Evolutionary conservation across 1,139 yeast genomes (phyloP).

Genomic region (Taphrina populina): DNA sequence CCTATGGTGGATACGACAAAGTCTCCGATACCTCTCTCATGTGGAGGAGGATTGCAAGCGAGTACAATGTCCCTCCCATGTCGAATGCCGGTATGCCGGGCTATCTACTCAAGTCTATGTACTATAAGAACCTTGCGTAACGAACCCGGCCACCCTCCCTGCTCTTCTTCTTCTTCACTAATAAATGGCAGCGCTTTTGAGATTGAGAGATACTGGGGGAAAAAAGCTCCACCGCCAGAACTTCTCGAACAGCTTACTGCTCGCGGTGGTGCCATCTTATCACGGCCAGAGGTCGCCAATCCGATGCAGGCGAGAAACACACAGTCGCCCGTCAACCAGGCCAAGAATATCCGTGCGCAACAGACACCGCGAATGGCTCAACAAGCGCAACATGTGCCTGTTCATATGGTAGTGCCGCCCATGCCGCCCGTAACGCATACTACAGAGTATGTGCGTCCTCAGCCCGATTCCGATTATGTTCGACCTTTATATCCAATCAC

Average conservation of each 20-base stretch:
- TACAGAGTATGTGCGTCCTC: constrained; percentile 2
- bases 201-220: constrained; percentile 35
- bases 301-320: constrained; percentile 12
- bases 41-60: constrained; percentile 36
- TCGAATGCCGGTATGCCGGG: constrained; percentile 37
- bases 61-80: constrained; percentile 36
- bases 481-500: constrained; percentile 25
- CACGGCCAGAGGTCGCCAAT: constrained; percentile 29
- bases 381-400: constrained; percentile 17
- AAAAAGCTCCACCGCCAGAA: constrained; percentile 37
- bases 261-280: constrained; percentile 37
- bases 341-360: constrained; percentile 8
- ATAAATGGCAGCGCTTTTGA: constrained; percentile 31
- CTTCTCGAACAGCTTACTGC: constrained; percentile 36
- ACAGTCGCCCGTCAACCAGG: constrained; percentile 18
- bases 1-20: constrained; percentile 37
- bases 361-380: constrained; percentile 40
- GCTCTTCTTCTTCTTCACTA: too few species aligned
- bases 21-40: constrained; percentile 35
- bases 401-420: constrained; percentile 10
- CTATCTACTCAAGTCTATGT: constrained; percentile 36
- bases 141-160: too few species aligned
- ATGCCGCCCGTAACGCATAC: constrained; percentile 17
- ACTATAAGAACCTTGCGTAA: constrained; percentile 37
- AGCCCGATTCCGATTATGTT: constrained; percentile 5